A percentile compares a stretch with the other conserved stretches of the same genome.
Conservation (phyloP, 257 asterid genomes). For the Scutellaria minor region DNA sequence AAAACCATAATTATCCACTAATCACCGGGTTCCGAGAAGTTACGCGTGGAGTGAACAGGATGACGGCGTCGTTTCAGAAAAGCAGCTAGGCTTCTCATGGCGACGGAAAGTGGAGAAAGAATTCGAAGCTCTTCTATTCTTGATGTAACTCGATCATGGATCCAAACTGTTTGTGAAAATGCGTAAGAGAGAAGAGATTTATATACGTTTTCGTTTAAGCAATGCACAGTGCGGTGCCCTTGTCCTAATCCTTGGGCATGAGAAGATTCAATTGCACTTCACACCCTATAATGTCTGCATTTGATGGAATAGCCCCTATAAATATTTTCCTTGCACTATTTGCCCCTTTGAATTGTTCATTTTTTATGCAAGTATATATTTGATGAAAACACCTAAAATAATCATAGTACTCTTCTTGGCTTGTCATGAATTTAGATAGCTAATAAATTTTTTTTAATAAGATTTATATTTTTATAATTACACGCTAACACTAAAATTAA, state of each 20-base stretch:
- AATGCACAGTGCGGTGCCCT: slow-evolving; percentile 4
- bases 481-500: no score
- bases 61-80: slow-evolving; percentile 46
- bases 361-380: neutral
- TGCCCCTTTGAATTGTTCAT: neutral
- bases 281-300: neutral
- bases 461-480: no score
- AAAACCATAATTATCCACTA: neutral
- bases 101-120: slow-evolving; percentile 24
- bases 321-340: neutral
- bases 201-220: slow-evolving; percentile 3
- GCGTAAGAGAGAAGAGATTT: slow-evolving; percentile 18
- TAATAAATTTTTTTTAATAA: no score
- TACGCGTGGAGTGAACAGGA: slow-evolving; percentile 49
- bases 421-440: no score
- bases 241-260: slow-evolving; percentile 9
- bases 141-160: slow-evolving; percentile 23
- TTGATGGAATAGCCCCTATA: neutral
- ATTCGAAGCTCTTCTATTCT: neutral
- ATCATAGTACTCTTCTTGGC: no score
- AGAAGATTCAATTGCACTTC: slow-evolving; percentile 11
- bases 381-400: no score
- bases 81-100: slow-evolving; percentile 50
- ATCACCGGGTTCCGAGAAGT: slow-evolving; percentile 18
- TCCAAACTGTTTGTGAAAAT: slow-evolving; percentile 42